These are phyloP conservation scores for Croton setiger DNA, from an alignment of 441 rosid species.

Conservation along the genomic window DNA sequence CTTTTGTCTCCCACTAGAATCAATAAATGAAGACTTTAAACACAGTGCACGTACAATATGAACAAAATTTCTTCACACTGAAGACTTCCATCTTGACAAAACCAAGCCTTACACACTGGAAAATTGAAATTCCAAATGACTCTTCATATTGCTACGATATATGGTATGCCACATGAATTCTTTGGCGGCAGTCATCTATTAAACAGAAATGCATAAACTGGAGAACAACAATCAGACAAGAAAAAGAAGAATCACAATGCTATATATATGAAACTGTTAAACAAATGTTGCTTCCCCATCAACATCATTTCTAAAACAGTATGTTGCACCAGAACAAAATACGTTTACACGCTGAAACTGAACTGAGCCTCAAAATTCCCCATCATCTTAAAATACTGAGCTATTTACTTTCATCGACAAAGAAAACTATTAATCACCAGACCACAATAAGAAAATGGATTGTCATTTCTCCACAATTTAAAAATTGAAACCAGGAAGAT, in stretches of 20 bases:
- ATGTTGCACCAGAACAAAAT: background rate
- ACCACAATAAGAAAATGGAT: background rate
- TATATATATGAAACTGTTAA: no score
- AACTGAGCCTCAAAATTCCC: slow-evolving; percentile 3
- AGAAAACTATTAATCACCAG: slow-evolving; percentile 1
- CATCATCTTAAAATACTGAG: background rate
- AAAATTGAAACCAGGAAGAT: slow-evolving; percentile 4
- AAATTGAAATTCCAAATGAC: background rate
- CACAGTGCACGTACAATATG: background rate
- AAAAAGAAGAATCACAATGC: background rate
- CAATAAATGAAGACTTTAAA: slow-evolving; percentile 3
- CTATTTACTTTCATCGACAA: background rate
- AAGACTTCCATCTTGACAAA: background rate
- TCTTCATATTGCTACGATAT: background rate
- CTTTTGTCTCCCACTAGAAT: background rate
- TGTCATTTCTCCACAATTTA: background rate
- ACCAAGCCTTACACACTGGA: background rate
- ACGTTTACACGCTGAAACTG: background rate
- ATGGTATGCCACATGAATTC: background rate
- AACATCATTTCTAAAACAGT: background rate
- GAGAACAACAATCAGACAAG: slow-evolving; percentile 2
- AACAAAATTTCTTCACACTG: background rate
- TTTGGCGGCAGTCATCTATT: background rate
- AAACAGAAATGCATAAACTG: background rate
- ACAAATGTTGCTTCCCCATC: background rate